Evolutionary conservation across 2,329 filamentous ascomycete species (phyloP).

Genomic region (Ophiostoma perfectum): DNA sequence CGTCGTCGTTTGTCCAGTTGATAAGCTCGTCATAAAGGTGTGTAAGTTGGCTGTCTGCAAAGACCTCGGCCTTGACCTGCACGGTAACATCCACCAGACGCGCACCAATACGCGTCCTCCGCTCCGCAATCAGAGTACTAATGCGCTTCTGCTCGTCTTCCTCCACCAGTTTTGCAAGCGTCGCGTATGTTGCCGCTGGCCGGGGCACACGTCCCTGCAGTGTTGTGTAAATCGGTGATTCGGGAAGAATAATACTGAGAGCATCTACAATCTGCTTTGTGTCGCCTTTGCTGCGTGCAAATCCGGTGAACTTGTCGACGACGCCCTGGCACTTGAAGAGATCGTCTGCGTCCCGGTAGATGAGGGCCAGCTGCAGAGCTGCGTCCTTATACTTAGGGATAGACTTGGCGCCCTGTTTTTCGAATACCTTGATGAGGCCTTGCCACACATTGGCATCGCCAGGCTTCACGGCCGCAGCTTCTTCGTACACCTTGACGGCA

Average conservation of each 20-base stretch:
- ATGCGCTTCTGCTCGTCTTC: slow-evolving; percentile 82
- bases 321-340: slow-evolving; percentile 60
- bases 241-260: slow-evolving; percentile 70
- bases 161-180: slow-evolving; percentile 77
- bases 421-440: slow-evolving; percentile 78
- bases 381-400: slow-evolving; percentile 70
- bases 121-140: slow-evolving; percentile 82
- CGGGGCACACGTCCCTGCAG: slow-evolving; percentile 79
- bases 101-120: slow-evolving; percentile 80
- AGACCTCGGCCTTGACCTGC: slow-evolving; percentile 83
- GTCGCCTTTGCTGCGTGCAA: slow-evolving; percentile 67
- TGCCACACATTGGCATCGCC: slow-evolving; percentile 84
- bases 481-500: slow-evolving; percentile 69
- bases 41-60: slow-evolving; percentile 69
- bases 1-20: slow-evolving; percentile 86
- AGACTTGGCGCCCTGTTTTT: slow-evolving; percentile 65
- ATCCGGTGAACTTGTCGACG: slow-evolving; percentile 73
- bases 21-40: slow-evolving; percentile 76
- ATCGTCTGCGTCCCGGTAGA: slow-evolving; percentile 63
- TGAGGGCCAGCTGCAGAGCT: slow-evolving; percentile 65
- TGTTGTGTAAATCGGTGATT: slow-evolving; percentile 70
- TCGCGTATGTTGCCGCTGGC: slow-evolving; percentile 74
- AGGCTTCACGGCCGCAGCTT: slow-evolving; percentile 65
- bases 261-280: slow-evolving; percentile 69
- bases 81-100: slow-evolving; percentile 74